Conservation (phyloP, 805 yeast species). For the Metschnikowia drakensbergensis region DNA sequence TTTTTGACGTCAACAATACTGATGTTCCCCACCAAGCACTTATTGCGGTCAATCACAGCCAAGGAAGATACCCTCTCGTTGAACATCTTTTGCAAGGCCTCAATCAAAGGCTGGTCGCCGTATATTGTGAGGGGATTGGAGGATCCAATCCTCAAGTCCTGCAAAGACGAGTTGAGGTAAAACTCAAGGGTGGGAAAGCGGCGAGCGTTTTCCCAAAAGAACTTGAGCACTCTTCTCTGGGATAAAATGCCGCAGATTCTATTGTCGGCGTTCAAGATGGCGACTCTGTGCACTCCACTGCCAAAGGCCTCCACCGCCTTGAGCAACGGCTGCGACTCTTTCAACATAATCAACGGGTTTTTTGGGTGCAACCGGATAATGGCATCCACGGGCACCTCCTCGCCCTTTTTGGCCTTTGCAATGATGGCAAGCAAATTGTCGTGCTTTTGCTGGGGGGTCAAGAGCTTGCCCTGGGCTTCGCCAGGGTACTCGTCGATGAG, state of each 20-base stretch:
- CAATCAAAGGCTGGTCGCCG: slow-evolving; percentile 84
- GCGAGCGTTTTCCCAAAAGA: slow-evolving; percentile 90
- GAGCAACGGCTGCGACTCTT: slow-evolving; percentile 62
- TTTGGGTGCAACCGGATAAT: slow-evolving; percentile 82
- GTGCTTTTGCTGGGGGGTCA: slow-evolving; percentile 28
- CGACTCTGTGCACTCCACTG: slow-evolving; percentile 93
- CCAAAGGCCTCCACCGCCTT: slow-evolving; percentile 84
- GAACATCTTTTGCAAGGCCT: slow-evolving; percentile 84
- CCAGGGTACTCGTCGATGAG: slow-evolving; percentile 28
- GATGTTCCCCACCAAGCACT: slow-evolving; percentile 81
- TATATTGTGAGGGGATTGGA: slow-evolving; percentile 67
- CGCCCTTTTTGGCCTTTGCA: slow-evolving; percentile 74
- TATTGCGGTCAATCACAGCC: slow-evolving; percentile 83
- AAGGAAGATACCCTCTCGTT: slow-evolving; percentile 78
- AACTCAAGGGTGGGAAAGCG: slow-evolving; percentile 79
- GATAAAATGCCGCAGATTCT: slow-evolving; percentile 77
- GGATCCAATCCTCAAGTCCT: slow-evolving; percentile 73
- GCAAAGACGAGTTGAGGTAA: slow-evolving; percentile 62
- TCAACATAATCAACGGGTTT: slow-evolving; percentile 79
- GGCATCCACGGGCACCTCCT: slow-evolving; percentile 87
- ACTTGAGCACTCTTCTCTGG: slow-evolving; percentile 82
- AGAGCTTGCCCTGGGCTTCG: slow-evolving; percentile 19
- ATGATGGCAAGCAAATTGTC: slow-evolving; percentile 42
- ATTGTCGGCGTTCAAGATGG: slow-evolving; percentile 52
- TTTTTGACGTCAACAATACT: slow-evolving; percentile 91